Evolutionary conservation across 352 stramenopile species (phyloP).

Genomic region (Globisporangium heterothallicum): DNA sequence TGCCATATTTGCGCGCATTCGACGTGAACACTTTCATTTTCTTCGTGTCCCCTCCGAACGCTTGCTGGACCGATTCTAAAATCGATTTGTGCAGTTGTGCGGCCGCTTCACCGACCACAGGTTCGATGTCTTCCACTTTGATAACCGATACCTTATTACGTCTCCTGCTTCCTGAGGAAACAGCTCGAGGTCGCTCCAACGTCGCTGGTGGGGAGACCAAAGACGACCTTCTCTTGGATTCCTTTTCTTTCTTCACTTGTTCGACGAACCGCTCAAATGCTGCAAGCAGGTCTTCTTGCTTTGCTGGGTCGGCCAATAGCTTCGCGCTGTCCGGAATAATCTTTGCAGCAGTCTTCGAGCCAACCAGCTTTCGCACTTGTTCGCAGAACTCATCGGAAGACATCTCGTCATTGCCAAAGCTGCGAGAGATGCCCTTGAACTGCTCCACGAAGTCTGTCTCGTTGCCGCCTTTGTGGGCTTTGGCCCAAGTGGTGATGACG

Average conservation of each 20-base stretch:
- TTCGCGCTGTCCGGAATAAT: conserved; percentile 74
- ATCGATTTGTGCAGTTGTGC: conserved; percentile 82
- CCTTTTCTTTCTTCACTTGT: conserved; percentile 70
- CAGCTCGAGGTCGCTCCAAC: conserved; percentile 22
- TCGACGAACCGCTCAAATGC: conserved; percentile 63
- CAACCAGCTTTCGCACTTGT: conserved; percentile 57
- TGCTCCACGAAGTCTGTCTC: conserved; percentile 44
- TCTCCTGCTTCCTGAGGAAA: conserved; percentile 37
- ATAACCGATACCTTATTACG: conserved; percentile 41
- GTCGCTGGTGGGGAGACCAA: conserved; percentile 20
- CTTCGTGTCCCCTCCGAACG: conserved; percentile 69
- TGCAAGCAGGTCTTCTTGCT: conserved; percentile 43
- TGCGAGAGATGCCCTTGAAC: conserved; percentile 54
- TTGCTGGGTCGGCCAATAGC: conserved; percentile 49
- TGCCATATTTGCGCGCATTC: conserved; percentile 81
- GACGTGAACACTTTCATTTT: conserved; percentile 86
- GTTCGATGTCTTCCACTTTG: conserved; percentile 74
- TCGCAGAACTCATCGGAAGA: conserved; percentile 69
- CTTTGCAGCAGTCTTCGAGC: conserved; percentile 64
- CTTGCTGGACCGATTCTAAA: conserved; percentile 63
- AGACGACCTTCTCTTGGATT: conserved; percentile 60
- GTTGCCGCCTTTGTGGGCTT: conserved; percentile 44
- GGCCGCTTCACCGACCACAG: conserved; percentile 76
- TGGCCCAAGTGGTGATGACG: conserved; percentile 55
- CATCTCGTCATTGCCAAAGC: conserved; percentile 61